Percentiles rank a stretch among this genome's conserved stretches.
Conservation (phyloP, 2,329 filamentous ascomycete genomes). For the Alternaria panax region DNA sequence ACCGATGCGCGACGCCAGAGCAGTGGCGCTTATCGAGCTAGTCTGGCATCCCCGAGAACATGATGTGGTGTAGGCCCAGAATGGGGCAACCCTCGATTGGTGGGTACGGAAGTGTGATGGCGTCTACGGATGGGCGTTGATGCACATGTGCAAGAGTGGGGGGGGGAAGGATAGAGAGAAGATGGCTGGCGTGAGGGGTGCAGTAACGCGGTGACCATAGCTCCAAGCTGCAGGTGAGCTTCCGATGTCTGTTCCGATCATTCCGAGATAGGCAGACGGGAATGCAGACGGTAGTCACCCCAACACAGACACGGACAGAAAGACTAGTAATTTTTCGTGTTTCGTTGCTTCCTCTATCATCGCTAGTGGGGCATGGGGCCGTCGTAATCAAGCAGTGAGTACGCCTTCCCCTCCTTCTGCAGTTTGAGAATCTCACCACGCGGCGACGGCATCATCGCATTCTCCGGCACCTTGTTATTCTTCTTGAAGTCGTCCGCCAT, state of each 20-base stretch:
- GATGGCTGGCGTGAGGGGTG: constrained; percentile 15
- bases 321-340: not conserved
- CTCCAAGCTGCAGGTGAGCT: constrained; percentile 3
- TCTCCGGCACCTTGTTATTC: constrained; percentile 64
- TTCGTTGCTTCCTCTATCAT: not conserved
- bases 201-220: constrained; percentile 9
- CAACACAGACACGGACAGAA: not conserved
- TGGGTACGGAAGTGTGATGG: not conserved
- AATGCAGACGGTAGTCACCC: not conserved
- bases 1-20: constrained; percentile 5
- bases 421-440: constrained; percentile 62
- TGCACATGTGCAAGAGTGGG: constrained; percentile 32
- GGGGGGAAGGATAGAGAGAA: constrained; percentile 13
- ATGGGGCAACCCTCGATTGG: constrained; percentile 21
- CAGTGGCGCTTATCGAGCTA: constrained; percentile 23
- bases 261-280: not conserved
- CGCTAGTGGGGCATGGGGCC: constrained; percentile 21
- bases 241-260: constrained; percentile 16
- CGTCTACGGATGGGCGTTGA: constrained; percentile 14
- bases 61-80: constrained; percentile 2
- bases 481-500: constrained; percentile 77
- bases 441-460: constrained; percentile 67
- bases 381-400: constrained; percentile 31
- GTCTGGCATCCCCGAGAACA: not conserved
- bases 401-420: constrained; percentile 41